These are phyloP conservation scores for Didymella pinodella DNA, from an alignment of 2,329 filamentous ascomycete genomes.

Conservation along the genomic window DNA sequence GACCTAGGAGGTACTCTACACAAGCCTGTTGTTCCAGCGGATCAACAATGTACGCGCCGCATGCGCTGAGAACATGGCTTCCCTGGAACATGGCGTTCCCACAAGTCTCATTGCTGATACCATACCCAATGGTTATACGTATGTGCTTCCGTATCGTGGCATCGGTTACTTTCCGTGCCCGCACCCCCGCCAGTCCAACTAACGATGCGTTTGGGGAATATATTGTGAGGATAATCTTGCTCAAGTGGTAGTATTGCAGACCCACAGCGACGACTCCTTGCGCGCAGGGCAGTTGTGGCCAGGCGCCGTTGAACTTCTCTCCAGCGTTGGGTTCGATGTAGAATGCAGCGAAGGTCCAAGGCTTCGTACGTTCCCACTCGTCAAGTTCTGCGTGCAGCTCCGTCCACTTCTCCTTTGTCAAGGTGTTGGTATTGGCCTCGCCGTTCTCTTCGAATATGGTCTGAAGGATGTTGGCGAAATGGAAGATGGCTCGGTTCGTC, in stretches of 20 bases:
- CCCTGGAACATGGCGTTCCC: constrained; percentile 44
- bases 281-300: constrained; percentile 36
- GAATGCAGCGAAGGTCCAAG: constrained; percentile 40
- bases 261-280: constrained; percentile 41
- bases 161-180: constrained; percentile 38
- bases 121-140: constrained; percentile 41
- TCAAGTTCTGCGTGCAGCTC: constrained; percentile 41
- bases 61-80: constrained; percentile 41
- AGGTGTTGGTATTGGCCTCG: constrained; percentile 23
- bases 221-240: constrained; percentile 41
- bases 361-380: constrained; percentile 44
- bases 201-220: constrained; percentile 41
- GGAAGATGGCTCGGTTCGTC: constrained; percentile 45
- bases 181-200: constrained; percentile 38
- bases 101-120: constrained; percentile 39
- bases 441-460: constrained; percentile 36
- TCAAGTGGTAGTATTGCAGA: constrained; percentile 43
- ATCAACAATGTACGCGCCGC: constrained; percentile 40
- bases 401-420: constrained; percentile 40
- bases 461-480: constrained; percentile 41
- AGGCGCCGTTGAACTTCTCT: constrained; percentile 31
- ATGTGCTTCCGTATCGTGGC: constrained; percentile 39
- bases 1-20: constrained; percentile 35
- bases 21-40: constrained; percentile 38
- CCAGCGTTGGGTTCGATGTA: constrained; percentile 34